Base-by-base conservation (phyloP, 202 grass and related monocot genomes). In the Eragrostis tef region DNA sequence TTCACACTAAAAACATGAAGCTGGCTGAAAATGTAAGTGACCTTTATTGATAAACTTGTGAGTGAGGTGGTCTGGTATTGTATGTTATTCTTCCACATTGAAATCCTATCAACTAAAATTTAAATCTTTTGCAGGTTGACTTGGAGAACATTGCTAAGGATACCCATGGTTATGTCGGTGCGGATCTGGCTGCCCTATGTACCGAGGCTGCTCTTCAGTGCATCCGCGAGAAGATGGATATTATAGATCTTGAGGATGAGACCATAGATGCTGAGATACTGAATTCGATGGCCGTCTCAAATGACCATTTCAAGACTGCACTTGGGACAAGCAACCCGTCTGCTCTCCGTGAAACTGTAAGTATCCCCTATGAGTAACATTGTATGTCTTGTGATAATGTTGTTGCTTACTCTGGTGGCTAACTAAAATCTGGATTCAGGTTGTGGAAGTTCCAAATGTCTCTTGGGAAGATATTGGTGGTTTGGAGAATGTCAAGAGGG, bases 1-100 rank as follows among this genome's bases (percentile, higher is more conserved):
- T 97, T 79, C 94, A 97, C 76, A 97, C 94, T 9, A 97, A 97
- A 72, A 94, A 97, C 81, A 94, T 97, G 94, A 97, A 94, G 26
- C 59, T 97, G 3, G 78, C 94, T 79, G 94, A 97, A 74, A 88
- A 97, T 89, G 94, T 97, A 79, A 90, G 81, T 39, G 9, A 2
- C 24, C 14, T 26, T 41, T 13, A 8, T 9, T 42, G 61, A 20
- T 48, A 48, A n/a, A 64, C 5, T 63, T 75, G 67, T 68, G 15
- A 31, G 48, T 41, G 22, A 29, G 4, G 49, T 56, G 11, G 26
- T 56, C 24, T 64, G 0, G 51, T 73, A 26, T 72, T 77, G 14
- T 78, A 0, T 82, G 24, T 51, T 29, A 48, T 49, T 17, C 16
- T 39, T 14, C 17, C 5, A 1, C 72, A 4, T 14, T 44, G 0